Conservation (phyloP, 2,329 filamentous ascomycete species). For the Cladosporium sp. region DNA sequence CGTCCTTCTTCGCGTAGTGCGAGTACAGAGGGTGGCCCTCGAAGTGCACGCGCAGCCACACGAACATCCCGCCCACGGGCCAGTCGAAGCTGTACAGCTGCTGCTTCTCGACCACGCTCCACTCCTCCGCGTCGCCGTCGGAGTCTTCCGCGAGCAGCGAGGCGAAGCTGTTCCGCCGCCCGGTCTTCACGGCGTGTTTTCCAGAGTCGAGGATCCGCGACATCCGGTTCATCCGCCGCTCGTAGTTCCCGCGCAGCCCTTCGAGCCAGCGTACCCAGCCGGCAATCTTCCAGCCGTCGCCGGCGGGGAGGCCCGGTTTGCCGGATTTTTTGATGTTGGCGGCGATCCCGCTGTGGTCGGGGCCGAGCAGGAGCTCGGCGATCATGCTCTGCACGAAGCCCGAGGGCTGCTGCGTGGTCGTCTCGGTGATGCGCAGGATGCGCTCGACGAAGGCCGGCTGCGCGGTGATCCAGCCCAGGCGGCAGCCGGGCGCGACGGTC, state of each 20-base stretch:
- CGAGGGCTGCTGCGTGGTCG: constrained; percentile 73
- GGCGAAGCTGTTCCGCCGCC: constrained; percentile 34
- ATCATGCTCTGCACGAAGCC: constrained; percentile 85
- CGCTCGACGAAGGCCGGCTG: constrained; percentile 73
- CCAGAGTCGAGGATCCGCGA: constrained; percentile 64
- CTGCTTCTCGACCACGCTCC: constrained; percentile 69
- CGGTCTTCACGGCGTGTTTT: constrained; percentile 58
- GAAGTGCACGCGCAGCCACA: constrained; percentile 72
- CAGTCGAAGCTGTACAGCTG: constrained; percentile 69
- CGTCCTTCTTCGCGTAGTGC: constrained; percentile 37
- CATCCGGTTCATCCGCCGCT: constrained; percentile 78
- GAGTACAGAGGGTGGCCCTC: constrained; percentile 64
- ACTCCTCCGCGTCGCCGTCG: constrained; percentile 49
- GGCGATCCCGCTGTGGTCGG: constrained; percentile 50
- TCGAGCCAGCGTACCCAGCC: constrained; percentile 91
- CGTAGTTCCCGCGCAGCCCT: constrained; percentile 75
- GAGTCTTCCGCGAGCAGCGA: constrained; percentile 14
- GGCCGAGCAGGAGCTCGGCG: constrained; percentile 68
- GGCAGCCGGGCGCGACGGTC: constrained; percentile 81
- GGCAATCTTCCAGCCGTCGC: constrained; percentile 66
- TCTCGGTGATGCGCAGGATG: constrained; percentile 67
- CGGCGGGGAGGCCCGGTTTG: constrained; percentile 43
- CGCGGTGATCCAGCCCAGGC: constrained; percentile 84
- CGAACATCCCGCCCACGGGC: constrained; percentile 85
- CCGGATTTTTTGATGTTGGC: constrained; percentile 21